phyloP scores from a whole-genome alignment of 106 monocot genomes.

The Dactylorhiza incarnata region DNA sequence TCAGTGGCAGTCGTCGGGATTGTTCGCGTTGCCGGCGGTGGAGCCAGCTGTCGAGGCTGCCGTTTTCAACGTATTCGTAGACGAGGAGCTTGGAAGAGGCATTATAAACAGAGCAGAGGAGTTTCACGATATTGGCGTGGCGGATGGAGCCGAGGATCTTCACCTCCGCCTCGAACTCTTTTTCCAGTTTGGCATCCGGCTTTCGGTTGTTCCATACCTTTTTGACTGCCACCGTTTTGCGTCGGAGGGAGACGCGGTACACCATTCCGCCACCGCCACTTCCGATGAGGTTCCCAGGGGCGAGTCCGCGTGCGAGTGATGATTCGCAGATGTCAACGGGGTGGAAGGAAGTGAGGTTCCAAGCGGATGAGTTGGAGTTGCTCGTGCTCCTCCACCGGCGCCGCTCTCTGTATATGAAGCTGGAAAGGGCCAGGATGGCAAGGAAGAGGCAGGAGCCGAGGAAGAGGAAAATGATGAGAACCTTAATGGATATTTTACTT shows the following conservation, averaged over 20 bases:
- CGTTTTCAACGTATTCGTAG: slow-evolving; percentile 79
- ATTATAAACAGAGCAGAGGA: slow-evolving; percentile 55
- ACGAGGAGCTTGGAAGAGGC: slow-evolving; percentile 56
- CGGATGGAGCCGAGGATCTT: slow-evolving; percentile 34
- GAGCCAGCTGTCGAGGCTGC: slow-evolving; percentile 67
- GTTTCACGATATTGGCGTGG: slow-evolving; percentile 69
- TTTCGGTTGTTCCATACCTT: slow-evolving; percentile 24
- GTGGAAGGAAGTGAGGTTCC: slow-evolving; percentile 48
- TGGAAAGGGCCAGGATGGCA: slow-evolving; percentile 3
- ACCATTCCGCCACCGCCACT: slow-evolving; percentile 42
- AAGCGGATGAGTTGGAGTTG: slow-evolving; percentile 5
- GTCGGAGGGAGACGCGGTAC: slow-evolving; percentile 15
- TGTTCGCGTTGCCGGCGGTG: slow-evolving; percentile 7
- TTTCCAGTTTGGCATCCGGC: slow-evolving; percentile 20
- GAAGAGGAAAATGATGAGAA: slow-evolving; percentile 22
- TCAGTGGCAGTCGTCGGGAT: slow-evolving; percentile 2
- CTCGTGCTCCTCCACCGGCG: slow-evolving; percentile 2
- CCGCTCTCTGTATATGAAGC: slow-evolving; percentile 20
- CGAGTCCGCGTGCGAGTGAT: slow-evolving; percentile 24
- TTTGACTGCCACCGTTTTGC: slow-evolving; percentile 35
- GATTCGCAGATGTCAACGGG: slow-evolving; percentile 28
- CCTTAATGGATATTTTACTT: slow-evolving; percentile 8
- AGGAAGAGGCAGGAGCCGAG: slow-evolving; percentile 23
- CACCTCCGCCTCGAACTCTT: slow-evolving; percentile 39
- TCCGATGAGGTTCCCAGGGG: slow-evolving; percentile 32